These are phyloP conservation scores for Argentina anserina DNA, from an alignment of 306 rosid species.

Conservation along the genomic window DNA sequence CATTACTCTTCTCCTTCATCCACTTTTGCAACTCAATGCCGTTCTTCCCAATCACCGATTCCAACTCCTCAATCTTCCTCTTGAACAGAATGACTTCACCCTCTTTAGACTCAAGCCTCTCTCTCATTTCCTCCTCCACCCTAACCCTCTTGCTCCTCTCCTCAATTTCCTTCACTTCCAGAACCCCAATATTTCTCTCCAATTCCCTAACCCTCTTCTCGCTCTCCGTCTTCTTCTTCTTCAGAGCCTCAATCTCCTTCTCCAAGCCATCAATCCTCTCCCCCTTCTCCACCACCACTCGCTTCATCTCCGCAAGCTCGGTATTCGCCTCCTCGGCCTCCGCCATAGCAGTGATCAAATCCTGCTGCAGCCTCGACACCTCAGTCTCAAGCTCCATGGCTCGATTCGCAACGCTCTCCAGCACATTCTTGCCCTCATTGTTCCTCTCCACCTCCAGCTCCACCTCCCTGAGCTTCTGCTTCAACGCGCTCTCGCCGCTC, in stretches of 20 bases:
- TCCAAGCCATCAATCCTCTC: slow-evolving; percentile 46
- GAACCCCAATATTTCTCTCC: slow-evolving; percentile 70
- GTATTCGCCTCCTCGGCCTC: slow-evolving; percentile 45
- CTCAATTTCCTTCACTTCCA: slow-evolving; percentile 83
- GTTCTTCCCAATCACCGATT: slow-evolving; percentile 25
- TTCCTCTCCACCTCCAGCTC: slow-evolving; percentile 40
- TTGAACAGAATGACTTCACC: slow-evolving; percentile 39
- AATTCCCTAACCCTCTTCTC: slow-evolving; percentile 66
- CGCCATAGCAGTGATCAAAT: slow-evolving; percentile 39
- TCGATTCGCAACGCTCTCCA: slow-evolving; percentile 48
- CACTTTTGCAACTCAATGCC: slow-evolving; percentile 38
- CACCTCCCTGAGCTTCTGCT: slow-evolving; percentile 48
- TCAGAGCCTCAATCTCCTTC: slow-evolving; percentile 51
- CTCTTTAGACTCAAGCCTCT: slow-evolving; percentile 57
- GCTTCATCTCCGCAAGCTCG: slow-evolving; percentile 46
- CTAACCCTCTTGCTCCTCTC: slow-evolving; percentile 76
- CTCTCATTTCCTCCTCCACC: slow-evolving; percentile 80
- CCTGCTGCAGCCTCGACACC: slow-evolving; percentile 72
- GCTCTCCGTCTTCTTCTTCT: slow-evolving; percentile 42
- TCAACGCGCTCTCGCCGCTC: slow-evolving; percentile 32
- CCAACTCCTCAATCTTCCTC: slow-evolving; percentile 45
- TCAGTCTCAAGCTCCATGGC: slow-evolving; percentile 78
- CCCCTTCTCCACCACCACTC: slow-evolving; percentile 44
- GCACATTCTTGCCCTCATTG: slow-evolving; percentile 38
- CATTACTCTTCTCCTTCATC: slow-evolving; percentile 40